Conservation (phyloP, 2,329 filamentous ascomycete species). For the Graphilbum ipis-grandicollis region DNA sequence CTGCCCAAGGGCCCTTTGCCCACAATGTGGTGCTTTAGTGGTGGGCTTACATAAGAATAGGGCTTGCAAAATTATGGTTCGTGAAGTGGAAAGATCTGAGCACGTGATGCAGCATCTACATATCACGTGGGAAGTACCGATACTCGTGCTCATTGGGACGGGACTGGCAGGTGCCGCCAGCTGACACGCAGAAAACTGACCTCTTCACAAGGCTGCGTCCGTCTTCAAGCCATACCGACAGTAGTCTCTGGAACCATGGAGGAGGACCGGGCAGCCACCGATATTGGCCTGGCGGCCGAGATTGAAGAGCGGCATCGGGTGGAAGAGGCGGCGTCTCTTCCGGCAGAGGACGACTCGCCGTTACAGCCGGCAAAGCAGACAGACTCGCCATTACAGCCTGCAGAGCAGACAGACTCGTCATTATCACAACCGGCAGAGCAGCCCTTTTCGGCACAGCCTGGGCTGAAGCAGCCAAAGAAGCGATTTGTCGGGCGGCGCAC, state of each 20-base stretch:
- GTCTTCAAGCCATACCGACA: too few relatives aligned
- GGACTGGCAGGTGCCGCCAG: conserved; percentile 4
- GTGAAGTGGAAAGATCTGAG: too few relatives aligned
- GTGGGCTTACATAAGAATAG: conserved; percentile 10
- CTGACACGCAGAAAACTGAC: conserved; percentile 1
- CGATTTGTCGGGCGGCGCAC: conserved; percentile 76
- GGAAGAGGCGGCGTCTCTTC: conserved; percentile 22
- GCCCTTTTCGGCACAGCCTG: conserved; percentile 6
- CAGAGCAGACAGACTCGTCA: conserved; percentile 11
- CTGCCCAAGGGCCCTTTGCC: too few relatives aligned
- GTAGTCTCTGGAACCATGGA: too few relatives aligned
- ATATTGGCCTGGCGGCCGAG: conserved; percentile 52
- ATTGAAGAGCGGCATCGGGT: conserved; percentile 25
- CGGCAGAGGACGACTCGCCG: conserved; percentile 10
- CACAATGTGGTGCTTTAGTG: conserved; percentile 2
- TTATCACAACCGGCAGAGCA: conserved; percentile 17
- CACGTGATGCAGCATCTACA: too few relatives aligned
- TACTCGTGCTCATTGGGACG: too few relatives aligned
- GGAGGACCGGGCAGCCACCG: conserved; percentile 52
- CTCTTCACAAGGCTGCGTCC: too few relatives aligned
- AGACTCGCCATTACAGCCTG: conserved; percentile 20
- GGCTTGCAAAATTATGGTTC: conserved; percentile 4
- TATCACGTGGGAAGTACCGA: too few relatives aligned
- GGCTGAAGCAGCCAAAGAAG: conserved; percentile 63
- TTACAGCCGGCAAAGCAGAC: conserved; percentile 21